Base-by-base conservation (phyloP, 2,329 filamentous ascomycete species). In the Phoma herbarum region DNA sequence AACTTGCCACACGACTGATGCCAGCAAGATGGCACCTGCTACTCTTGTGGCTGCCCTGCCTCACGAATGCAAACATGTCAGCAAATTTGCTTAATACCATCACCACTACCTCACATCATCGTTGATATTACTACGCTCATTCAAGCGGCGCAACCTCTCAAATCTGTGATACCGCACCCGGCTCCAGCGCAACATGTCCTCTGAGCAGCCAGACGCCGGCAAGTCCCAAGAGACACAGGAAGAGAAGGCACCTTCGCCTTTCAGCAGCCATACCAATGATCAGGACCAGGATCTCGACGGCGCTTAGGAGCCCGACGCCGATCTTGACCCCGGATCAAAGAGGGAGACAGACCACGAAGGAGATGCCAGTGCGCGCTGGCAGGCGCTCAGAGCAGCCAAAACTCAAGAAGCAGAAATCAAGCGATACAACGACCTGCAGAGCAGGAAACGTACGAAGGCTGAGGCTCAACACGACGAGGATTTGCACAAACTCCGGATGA, bases 401-500 rank as follows among this genome's bases (percentile, higher is more conserved):
- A 37, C 25, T 11, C 31, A 14, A 35, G 31, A 35, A 16, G 31
- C 31, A 18, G 31, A 35, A 16, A 35, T 35, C 14, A 16, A 35
- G 31, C 16, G 31, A 7, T 50, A 35, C 37, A 41, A 42, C 18
- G 18, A n/a, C 9, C n/a, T 50, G 26, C 49, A 54, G 42, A 35
- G 26, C 10, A 35, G 9, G 11, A 10, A 23, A 18, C 44, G 37
- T 12, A 52, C 48, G 2, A 44, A 37, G n/a, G 35, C 26, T 2
- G 48, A 57, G 28, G 28, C 28, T 23, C 16, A 26, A 14, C 48
- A 48, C 23, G 43, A 43, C 22, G 43, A 31, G n/a, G 28, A 43
- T 12, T 10, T 57, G 28, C 48, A 52, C 26, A 11, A 31, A 8
- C 8, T 37, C 7, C 42, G 55, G 11, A 18, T 48, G 22, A 43